Evolutionary conservation across 768 basidiomycete genomes (phyloP), one percentile per base, ranked within the genome.

Genomic region (Amylocystis lapponica): DNA sequence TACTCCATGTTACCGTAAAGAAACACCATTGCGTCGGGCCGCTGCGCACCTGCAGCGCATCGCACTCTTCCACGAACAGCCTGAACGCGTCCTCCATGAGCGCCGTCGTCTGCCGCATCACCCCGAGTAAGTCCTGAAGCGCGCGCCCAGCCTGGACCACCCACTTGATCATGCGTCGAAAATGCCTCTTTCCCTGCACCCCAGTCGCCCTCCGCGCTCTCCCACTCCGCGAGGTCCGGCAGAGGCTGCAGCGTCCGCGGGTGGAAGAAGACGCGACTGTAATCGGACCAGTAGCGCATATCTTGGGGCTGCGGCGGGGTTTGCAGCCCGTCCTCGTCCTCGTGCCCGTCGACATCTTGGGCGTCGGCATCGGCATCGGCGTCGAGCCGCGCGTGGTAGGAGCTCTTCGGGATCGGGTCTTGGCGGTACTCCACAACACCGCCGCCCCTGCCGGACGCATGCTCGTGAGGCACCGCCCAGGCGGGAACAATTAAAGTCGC

Each of bases 61-160:
- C 75, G 54, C 84, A 86, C 50, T 87, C 86, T 56, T 91, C 87
- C 4, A 85, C 70, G 42, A 84, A 75, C 13, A 71, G 64, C 14
- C 87, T 74, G 39, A 89, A 66, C 11, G 78, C 68, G 4, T 74
- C 78, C 32, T 89, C 86, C 76, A 86, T 80, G 36, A 88, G 54
- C 38, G 73, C 74, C n/a, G 63, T 63, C 33, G 78, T 74, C 86
- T 88, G 44, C 6, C 14, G 8, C 13, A 21, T 39, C 25, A 23
- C 9, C 29, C n/a, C n/a, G n/a, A n/a, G n/a, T n/a, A 25, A 34
- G 25, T 22, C 17, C 21, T 31, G 14, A 20, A 12, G 14, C n/a
- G 17, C 27, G 31, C 19, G 2, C 5, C 10, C 19, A 19, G 25
- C 29, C 9, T 11, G 23, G 3, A 7, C 13, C 11, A 46, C 66